Evolutionary conservation across 306 rosid species (phyloP).

Genomic region (Castanospermum australe): DNA sequence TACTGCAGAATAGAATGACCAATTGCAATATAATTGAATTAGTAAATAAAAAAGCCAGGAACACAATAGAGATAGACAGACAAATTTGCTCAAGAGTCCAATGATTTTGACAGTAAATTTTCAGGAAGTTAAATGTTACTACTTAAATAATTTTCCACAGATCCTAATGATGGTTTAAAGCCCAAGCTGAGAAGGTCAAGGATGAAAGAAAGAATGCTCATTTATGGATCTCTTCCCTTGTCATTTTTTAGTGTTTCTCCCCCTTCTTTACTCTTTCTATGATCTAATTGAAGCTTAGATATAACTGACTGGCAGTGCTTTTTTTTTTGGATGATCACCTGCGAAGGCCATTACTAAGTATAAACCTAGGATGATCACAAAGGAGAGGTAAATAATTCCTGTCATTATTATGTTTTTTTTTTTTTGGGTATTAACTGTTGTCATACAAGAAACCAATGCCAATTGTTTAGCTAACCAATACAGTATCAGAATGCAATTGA

Average conservation of each 20-base stretch:
- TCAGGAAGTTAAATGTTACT: neutral
- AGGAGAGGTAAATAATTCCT: slow-evolving; percentile 7
- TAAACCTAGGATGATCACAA: neutral
- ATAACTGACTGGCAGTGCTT: neutral
- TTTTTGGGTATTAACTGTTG: slow-evolving; percentile 10
- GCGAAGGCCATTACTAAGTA: neutral
- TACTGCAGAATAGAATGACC: neutral
- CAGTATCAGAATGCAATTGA: neutral
- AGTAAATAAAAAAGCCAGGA: slow-evolving; percentile 11
- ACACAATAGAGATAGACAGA: neutral
- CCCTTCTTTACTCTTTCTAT: neutral
- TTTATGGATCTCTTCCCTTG: slow-evolving; percentile 1
- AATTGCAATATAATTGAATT: neutral
- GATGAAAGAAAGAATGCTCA: slow-evolving; percentile 21
- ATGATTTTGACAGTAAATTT: neutral
- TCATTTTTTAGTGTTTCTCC: neutral
- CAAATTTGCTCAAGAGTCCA: slow-evolving; percentile 2
- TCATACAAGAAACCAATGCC: slow-evolving; percentile 11
- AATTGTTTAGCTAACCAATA: slow-evolving; percentile 9
- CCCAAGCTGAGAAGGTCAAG: neutral
- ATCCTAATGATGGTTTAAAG: slow-evolving; percentile 14
- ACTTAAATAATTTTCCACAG: slow-evolving; percentile 9
- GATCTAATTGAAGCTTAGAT: slow-evolving; percentile 20
- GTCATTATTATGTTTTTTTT: slow-evolving; percentile 8
- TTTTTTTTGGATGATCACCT: neutral